Conservation (phyloP, 2,329 filamentous ascomycete species). For the Colletotrichum cordylinicola region DNA sequence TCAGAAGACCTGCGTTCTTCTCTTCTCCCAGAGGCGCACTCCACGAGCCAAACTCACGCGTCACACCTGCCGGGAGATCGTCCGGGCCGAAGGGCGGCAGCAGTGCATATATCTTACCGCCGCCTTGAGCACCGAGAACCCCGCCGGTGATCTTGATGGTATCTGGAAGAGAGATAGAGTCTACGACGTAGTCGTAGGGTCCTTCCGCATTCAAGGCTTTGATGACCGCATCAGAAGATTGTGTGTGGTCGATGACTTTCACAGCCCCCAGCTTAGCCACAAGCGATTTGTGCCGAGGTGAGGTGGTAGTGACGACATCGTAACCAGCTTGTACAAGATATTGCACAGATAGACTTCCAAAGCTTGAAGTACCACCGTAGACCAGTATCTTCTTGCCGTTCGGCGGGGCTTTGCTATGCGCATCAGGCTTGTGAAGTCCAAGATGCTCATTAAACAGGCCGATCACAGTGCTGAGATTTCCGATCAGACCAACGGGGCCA, state of each 20-base stretch:
- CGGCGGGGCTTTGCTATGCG: constrained; percentile 17
- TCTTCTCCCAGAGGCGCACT: neutral
- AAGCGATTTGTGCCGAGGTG: constrained; percentile 45
- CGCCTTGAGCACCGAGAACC: constrained; percentile 12
- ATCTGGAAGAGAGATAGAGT: constrained; percentile 30
- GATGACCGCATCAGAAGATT: constrained; percentile 22
- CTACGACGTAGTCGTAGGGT: constrained; percentile 31
- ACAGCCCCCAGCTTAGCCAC: constrained; percentile 49
- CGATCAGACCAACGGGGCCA: constrained; percentile 27
- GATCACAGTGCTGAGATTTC: constrained; percentile 28
- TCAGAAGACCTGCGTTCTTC: neutral
- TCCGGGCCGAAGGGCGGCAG: neutral
- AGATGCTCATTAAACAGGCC: constrained; percentile 28
- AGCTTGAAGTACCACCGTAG: constrained; percentile 55
- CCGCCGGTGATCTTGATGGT: constrained; percentile 25
- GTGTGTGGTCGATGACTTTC: constrained; percentile 49
- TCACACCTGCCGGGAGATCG: neutral
- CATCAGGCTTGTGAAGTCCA: constrained; percentile 28
- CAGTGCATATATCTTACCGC: neutral
- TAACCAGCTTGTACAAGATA: constrained; percentile 48
- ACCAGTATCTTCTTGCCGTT: constrained; percentile 31
- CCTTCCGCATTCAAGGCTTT: constrained; percentile 27
- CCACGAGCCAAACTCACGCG: neutral
- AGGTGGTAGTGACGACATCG: constrained; percentile 48
- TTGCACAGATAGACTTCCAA: constrained; percentile 52